Evolutionary conservation across 139 green algal species (phyloP).

Genomic region (Raphidocelis subcapitata): DNA sequence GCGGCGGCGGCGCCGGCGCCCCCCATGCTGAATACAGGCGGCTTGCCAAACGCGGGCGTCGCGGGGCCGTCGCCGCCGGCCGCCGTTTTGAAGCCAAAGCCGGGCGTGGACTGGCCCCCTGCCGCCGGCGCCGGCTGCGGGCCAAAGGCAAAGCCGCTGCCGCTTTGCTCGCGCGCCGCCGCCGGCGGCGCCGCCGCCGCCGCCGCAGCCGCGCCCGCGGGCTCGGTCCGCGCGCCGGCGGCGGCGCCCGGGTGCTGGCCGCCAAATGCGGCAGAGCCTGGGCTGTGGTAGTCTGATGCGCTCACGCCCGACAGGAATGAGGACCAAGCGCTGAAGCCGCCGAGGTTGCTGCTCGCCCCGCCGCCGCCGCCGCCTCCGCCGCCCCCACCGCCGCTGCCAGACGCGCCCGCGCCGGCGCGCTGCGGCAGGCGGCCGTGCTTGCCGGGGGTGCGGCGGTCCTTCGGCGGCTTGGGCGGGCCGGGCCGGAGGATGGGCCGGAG

Average conservation of each 20-base stretch:
- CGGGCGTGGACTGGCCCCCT: background rate
- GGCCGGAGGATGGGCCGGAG: slow-evolving; percentile 1
- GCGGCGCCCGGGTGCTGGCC: too few species aligned
- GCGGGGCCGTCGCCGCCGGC: too few species aligned
- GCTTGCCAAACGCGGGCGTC: too few species aligned
- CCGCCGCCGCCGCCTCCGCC: background rate
- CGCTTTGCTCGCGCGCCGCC: too few species aligned
- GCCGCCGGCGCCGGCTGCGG: background rate
- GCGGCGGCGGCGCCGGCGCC: too few species aligned
- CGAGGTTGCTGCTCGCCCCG: background rate
- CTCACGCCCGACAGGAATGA: too few species aligned
- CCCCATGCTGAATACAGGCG: too few species aligned
- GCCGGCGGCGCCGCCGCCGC: too few species aligned
- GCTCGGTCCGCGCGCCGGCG: too few species aligned
- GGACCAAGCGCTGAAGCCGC: background rate
- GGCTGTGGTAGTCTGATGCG: background rate
- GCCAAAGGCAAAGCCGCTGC: too few species aligned
- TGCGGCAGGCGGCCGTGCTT: background rate
- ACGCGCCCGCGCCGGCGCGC: background rate
- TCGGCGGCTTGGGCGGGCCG: background rate
- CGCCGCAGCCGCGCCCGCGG: too few species aligned
- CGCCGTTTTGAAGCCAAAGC: background rate
- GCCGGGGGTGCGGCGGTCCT: background rate
- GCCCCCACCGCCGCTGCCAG: too few species aligned
- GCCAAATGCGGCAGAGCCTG: slow-evolving; percentile 9